Percentiles rank a stretch among this genome's conserved stretches.
These are phyloP conservation scores for Eremothecium sinecaudum DNA, from an alignment of 1,139 yeast species.

Conservation along the genomic window DNA sequence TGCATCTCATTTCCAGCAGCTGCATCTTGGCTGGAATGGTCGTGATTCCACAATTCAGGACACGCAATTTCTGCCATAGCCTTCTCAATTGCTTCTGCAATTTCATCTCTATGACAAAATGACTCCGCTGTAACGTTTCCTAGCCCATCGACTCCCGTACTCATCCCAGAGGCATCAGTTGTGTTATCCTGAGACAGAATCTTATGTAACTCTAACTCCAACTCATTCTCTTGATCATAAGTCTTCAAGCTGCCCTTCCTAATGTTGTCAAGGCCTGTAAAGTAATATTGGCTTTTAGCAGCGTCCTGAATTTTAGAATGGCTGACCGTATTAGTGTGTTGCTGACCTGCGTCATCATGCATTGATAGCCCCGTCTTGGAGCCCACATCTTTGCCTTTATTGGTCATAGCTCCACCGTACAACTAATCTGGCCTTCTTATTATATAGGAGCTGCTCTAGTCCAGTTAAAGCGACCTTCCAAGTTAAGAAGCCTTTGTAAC, in stretches of 20 bases:
- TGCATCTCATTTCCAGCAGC: constrained; percentile 9
- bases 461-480: too few relatives aligned
- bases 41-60: constrained; percentile 10
- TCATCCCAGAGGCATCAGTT: neutral
- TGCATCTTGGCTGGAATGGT: constrained; percentile 5
- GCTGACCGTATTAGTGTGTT: too few relatives aligned
- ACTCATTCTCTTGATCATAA: constrained; percentile 10
- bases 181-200: constrained; percentile 15
- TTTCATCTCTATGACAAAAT: constrained; percentile 8
- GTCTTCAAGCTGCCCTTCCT: neutral
- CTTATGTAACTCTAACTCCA: constrained; percentile 19
- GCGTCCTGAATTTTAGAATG: too few relatives aligned
- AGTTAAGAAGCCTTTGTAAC: too few relatives aligned
- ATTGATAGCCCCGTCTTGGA: too few relatives aligned
- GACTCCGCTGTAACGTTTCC: neutral
- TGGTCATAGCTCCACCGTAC: too few relatives aligned
- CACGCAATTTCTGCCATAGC: constrained; percentile 14
- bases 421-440: too few relatives aligned
- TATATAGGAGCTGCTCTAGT: too few relatives aligned
- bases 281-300: too few relatives aligned
- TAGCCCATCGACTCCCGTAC: neutral
- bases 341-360: too few relatives aligned
- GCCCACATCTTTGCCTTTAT: too few relatives aligned
- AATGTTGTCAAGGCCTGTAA: too few relatives aligned
- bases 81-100: constrained; percentile 16